These are phyloP conservation scores for Serendipita sp. DNA, from an alignment of 768 basidiomycete genomes.

Conservation along the genomic window DNA sequence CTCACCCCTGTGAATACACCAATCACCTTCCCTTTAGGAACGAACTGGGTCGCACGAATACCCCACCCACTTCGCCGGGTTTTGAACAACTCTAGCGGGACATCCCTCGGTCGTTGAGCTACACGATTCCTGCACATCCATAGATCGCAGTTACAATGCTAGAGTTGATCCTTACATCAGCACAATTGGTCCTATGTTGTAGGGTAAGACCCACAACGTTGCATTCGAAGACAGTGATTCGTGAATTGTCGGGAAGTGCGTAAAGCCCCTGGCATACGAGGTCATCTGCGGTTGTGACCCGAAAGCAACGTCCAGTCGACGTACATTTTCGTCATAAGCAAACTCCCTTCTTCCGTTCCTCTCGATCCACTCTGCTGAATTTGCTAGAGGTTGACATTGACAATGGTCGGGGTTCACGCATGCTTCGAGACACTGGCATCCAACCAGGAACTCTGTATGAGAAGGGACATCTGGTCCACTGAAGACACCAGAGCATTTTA, in stretches of 20 bases:
- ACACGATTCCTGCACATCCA: slow-evolving; percentile 44
- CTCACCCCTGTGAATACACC: slow-evolving; percentile 49
- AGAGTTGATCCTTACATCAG: slow-evolving; percentile 24
- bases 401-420: not conserved
- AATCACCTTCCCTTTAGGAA: slow-evolving; percentile 42
- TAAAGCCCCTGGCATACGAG: not conserved
- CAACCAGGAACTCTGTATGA: not conserved
- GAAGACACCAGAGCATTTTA: not conserved
- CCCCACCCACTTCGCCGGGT: slow-evolving; percentile 50
- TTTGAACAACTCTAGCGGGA: slow-evolving; percentile 52
- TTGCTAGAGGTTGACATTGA: not conserved
- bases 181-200: not conserved
- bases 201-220: slow-evolving; percentile 32
- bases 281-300: not conserved
- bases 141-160: slow-evolving; percentile 35
- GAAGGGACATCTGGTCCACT: not conserved
- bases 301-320: not conserved
- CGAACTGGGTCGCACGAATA: slow-evolving; percentile 28
- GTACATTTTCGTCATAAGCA: slow-evolving; percentile 1
- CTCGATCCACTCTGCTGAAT: not conserved
- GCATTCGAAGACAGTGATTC: slow-evolving; percentile 37
- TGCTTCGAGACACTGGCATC: not conserved
- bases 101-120: slow-evolving; percentile 39
- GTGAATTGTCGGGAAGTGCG: not conserved
- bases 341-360: not conserved